Evolutionary conservation across 768 basidiomycete species (phyloP).

Genomic region (Leccinum arenicola): DNA sequence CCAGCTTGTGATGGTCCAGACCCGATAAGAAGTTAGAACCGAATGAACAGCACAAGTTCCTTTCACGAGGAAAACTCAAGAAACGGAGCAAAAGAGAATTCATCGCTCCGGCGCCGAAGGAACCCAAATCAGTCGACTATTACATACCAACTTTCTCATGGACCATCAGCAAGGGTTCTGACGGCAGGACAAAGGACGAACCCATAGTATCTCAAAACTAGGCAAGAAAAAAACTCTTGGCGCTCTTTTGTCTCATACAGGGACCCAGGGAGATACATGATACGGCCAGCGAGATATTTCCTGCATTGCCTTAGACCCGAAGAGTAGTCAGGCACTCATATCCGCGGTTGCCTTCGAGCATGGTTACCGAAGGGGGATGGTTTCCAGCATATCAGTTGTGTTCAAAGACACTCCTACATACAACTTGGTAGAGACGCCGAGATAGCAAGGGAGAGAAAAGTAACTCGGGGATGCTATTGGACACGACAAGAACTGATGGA

Average conservation of each 20-base stretch:
- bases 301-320: not conserved
- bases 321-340: not conserved
- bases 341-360: not conserved
- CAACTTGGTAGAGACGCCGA: not conserved
- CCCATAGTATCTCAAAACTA: not conserved
- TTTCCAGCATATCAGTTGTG: not conserved
- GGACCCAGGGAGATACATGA: not conserved
- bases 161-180: not conserved
- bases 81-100: not conserved
- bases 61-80: not conserved
- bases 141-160: conserved; percentile 12
- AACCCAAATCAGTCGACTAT: not conserved
- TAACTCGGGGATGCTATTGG: not conserved
- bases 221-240: not conserved
- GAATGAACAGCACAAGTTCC: not conserved
- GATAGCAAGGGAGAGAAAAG: not conserved
- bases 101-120: not conserved
- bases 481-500: not conserved
- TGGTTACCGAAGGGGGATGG: not conserved
- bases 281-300: not conserved
- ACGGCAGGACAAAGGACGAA: not conserved
- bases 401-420: not conserved
- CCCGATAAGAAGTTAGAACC: not conserved
- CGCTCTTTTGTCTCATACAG: not conserved
- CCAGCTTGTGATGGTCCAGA: conserved; percentile 3